Base-by-base conservation (phyloP, 192 early-diverging fungal genomes). In the Phycomyces nitens region DNA sequence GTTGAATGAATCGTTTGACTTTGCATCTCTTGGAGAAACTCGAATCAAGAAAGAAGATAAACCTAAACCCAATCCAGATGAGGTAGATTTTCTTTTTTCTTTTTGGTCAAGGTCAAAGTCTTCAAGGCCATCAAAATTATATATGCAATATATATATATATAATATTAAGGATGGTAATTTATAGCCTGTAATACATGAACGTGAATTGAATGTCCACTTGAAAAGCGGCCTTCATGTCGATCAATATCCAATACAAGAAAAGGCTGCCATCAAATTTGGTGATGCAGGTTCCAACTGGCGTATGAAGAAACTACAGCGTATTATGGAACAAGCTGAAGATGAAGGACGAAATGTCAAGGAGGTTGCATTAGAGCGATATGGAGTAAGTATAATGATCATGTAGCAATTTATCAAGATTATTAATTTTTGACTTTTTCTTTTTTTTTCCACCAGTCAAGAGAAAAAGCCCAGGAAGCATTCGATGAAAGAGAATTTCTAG, bases 221-320 rank as follows among this genome's bases (percentile, higher is more conserved):
- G 27, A 71, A 72, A n/a, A 49, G 62, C 24, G 80, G 77, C 14
- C 42, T 82, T 12, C 49, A 67, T 24, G 53, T 82, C 23, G 71
- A 78, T 10, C 58, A 82, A 10, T 70, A 70, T 50, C 72, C 76
- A 0, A 64, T 44, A 16, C 56, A 71, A 68, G 65, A 73, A 53
- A 82, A 77, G 57, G 57, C 64, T 27, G 58, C 68, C 0, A 72
- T 76, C 60, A 73, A 76, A 18, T 73, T 79, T 64, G 80, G 81
- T 3, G 81, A 82, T 55, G 79, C 79, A 11, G 83, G 83, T 6
- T 85, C 82, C 18, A 82, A 58, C 26, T 93, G 91, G 91, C 75
- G 90, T 50, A 93, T 93, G 90, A 87, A 88, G 65, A 91, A 91
- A 55, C 74, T 93, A 24, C 82, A 79, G 56, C 74, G 86, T 34